Conservation (phyloP, 768 basidiomycete genomes). For the Trametes cubensis region DNA sequence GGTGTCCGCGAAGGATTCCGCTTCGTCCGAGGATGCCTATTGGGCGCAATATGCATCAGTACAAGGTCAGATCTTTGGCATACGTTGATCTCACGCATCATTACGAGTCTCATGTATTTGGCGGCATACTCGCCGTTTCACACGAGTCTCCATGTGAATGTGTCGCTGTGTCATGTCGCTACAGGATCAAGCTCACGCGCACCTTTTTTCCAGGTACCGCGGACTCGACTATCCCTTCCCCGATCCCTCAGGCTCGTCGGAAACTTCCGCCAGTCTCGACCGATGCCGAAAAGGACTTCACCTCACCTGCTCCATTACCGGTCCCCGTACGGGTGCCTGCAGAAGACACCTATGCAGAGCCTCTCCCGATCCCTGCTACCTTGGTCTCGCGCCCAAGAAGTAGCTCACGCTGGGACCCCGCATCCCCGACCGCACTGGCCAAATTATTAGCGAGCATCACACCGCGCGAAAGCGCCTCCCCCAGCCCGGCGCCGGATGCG, state of each 20-base stretch:
- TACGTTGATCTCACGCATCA: neutral
- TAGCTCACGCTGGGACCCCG: constrained; percentile 33
- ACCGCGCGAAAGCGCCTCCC: constrained; percentile 29
- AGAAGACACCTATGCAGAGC: constrained; percentile 26
- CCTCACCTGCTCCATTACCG: constrained; percentile 30
- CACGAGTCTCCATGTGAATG: neutral
- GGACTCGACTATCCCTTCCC: constrained; percentile 68
- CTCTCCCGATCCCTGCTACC: constrained; percentile 27
- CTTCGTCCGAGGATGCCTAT: constrained; percentile 60
- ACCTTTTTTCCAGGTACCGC: constrained; percentile 54
- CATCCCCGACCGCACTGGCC: constrained; percentile 35
- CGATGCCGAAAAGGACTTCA: constrained; percentile 23
- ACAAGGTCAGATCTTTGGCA: constrained; percentile 53
- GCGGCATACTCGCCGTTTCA: neutral
- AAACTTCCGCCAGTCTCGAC: constrained; percentile 29
- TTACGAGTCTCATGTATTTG: neutral
- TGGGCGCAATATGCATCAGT: constrained; percentile 75
- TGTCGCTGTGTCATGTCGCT: neutral
- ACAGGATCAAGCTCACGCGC: neutral
- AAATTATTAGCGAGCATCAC: constrained; percentile 32
- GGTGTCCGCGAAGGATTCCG: constrained; percentile 30
- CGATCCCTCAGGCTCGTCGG: constrained; percentile 38
- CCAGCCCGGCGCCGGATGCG: constrained; percentile 21
- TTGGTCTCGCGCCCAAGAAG: constrained; percentile 20
- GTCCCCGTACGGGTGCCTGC: constrained; percentile 26